A percentile compares a stretch with the other conserved stretches of the same genome.
These are phyloP conservation scores for Xylariaceae sp. DNA, from an alignment of 2,329 filamentous ascomycete genomes.

Conservation along the genomic window DNA sequence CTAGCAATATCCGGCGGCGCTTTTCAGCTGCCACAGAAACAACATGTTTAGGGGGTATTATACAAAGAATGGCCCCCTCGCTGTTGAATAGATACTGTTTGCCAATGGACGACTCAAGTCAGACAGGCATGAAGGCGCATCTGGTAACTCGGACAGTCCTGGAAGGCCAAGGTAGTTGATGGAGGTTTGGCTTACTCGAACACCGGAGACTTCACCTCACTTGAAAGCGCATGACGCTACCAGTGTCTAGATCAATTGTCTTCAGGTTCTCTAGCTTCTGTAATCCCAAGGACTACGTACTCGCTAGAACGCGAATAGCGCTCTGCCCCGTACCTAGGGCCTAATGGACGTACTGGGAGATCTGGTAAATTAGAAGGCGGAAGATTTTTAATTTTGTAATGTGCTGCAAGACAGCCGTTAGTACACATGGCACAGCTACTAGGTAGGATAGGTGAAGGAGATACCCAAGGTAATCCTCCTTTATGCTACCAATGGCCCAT, in stretches of 20 bases:
- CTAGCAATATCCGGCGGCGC: background rate
- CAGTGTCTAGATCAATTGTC: constrained; percentile 23
- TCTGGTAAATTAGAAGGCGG: background rate
- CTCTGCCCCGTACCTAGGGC: constrained; percentile 1
- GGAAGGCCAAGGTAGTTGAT: background rate
- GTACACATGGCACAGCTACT: background rate
- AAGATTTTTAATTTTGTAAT: constrained; percentile 29
- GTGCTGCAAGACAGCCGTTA: constrained; percentile 23
- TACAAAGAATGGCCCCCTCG: background rate
- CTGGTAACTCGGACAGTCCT: background rate
- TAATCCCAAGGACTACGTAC: constrained; percentile 18
- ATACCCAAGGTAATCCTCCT: constrained; percentile 76
- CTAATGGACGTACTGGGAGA: constrained; percentile 4
- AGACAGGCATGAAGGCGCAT: background rate
- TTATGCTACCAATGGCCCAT: constrained; percentile 97
- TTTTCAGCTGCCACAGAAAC: constrained; percentile 1
- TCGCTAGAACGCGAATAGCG: background rate
- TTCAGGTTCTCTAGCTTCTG: constrained; percentile 19
- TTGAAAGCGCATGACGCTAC: constrained; percentile 19
- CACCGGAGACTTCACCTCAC: constrained; percentile 27
- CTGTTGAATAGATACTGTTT: background rate
- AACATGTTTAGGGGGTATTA: constrained; percentile 2
- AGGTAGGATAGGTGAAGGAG: constrained; percentile 23
- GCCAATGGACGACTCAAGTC: background rate
- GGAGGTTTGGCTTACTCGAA: constrained; percentile 3